Evolutionary conservation across 2,329 filamentous ascomycete species (phyloP).

Genomic region (Coleophoma crateriformis): DNA sequence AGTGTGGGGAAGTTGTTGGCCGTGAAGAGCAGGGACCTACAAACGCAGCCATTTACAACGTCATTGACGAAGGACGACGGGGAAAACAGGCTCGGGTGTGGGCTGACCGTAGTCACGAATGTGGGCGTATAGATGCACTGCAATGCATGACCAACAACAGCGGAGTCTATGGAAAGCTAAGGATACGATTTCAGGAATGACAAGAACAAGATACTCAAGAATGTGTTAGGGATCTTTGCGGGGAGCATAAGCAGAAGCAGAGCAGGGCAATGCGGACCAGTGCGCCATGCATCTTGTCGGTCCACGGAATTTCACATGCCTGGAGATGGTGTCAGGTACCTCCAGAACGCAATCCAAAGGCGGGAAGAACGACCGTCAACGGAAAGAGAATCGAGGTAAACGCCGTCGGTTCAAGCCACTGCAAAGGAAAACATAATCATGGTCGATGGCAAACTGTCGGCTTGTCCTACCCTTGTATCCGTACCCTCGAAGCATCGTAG

Average conservation of each 20-base stretch:
- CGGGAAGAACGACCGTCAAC: too few species aligned
- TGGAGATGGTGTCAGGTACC: background rate
- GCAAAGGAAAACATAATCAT: too few species aligned
- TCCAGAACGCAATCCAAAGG: too few species aligned
- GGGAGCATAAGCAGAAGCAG: background rate
- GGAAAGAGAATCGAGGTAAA: too few species aligned
- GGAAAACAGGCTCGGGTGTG: conserved; percentile 8
- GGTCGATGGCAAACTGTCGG: too few species aligned
- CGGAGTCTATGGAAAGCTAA: background rate
- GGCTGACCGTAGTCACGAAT: conserved; percentile 1
- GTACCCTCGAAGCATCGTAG: too few species aligned
- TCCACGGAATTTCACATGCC: conserved; percentile 1
- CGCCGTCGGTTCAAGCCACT: too few species aligned
- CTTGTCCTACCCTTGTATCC: too few species aligned
- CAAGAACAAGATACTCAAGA: too few species aligned
- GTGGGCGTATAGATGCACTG: background rate
- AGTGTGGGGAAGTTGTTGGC: conserved; percentile 2
- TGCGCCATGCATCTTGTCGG: background rate
- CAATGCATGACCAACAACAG: background rate
- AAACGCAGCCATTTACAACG: conserved; percentile 29
- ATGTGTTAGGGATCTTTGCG: background rate
- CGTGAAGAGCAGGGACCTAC: conserved; percentile 13
- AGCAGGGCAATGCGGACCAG: background rate
- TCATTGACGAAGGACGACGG: conserved; percentile 20
- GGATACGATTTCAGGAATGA: too few species aligned